Conservation (phyloP, 495 filamentous ascomycete genomes). For the Recurvomyces mirabilis region DNA sequence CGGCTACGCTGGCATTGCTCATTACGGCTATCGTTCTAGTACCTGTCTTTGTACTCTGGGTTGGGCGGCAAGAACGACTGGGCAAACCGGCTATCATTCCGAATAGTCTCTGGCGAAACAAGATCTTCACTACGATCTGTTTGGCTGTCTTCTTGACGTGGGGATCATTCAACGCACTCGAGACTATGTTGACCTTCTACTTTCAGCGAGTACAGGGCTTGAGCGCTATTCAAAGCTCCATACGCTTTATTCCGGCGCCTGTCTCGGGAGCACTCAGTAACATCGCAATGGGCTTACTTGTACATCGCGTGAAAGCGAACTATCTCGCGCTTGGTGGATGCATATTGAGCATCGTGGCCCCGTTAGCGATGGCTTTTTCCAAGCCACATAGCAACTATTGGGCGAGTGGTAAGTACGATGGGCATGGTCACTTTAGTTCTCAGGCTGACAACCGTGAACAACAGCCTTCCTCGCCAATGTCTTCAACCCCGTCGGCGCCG, state of each 20-base stretch:
- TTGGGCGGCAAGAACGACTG: constrained; percentile 35
- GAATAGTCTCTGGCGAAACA: constrained; percentile 42
- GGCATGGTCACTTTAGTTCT: too few species aligned
- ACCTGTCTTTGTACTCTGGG: constrained; percentile 37
- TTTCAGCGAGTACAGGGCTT: constrained; percentile 42
- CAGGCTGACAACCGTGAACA: too few species aligned
- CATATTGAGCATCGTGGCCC: constrained; percentile 35
- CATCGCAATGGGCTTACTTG: constrained; percentile 42
- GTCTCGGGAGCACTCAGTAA: constrained; percentile 44
- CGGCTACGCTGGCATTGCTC: constrained; percentile 31
- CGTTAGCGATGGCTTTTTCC: constrained; percentile 44
- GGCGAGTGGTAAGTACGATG: constrained; percentile 23
- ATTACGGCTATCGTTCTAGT: constrained; percentile 34
- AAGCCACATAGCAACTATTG: constrained; percentile 44
- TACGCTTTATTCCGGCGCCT: constrained; percentile 46
- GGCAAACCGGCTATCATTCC: constrained; percentile 37
- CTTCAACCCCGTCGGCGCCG: constrained; percentile 44
- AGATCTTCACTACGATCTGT: constrained; percentile 39
- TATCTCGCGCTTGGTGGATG: constrained; percentile 37
- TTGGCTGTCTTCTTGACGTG: constrained; percentile 42
- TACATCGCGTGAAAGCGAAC: constrained; percentile 43
- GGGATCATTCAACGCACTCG: constrained; percentile 37
- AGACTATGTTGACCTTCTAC: constrained; percentile 41
- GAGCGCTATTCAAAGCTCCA: constrained; percentile 32
- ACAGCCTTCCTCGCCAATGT: constrained; percentile 41